Conservation (phyloP, 768 basidiomycete species). For the Lactarius tabidus region DNA sequence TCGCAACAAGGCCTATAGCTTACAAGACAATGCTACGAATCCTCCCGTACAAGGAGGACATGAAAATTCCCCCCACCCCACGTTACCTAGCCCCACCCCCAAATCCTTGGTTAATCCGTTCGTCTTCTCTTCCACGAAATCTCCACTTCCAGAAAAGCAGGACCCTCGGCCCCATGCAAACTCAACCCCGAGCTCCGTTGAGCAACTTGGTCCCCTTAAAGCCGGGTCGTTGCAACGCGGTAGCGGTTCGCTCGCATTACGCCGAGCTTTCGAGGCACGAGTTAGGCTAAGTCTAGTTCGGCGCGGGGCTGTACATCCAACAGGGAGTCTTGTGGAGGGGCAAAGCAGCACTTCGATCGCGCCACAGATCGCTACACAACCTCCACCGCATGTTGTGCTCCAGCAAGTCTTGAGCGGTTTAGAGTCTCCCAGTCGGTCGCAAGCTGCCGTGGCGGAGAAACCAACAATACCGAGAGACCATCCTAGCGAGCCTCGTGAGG, state of each 20-base stretch:
- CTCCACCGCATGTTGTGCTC: slow-evolving; percentile 8
- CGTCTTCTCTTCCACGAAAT: not conserved
- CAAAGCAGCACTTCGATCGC: not conserved
- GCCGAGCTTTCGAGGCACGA: slow-evolving; percentile 16
- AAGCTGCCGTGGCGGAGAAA: not conserved
- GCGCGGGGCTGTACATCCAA: slow-evolving; percentile 5
- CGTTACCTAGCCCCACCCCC: not conserved
- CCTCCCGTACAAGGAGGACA: not conserved
- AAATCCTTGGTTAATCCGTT: not conserved
- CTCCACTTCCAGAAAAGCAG: not conserved
- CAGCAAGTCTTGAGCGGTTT: slow-evolving; percentile 7
- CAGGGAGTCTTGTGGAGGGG: not conserved
- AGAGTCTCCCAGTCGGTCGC: slow-evolving; percentile 8
- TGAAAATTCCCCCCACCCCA: not conserved
- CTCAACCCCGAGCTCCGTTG: not conserved
- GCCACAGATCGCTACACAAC: slow-evolving; percentile 6
- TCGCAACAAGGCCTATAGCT: not conserved
- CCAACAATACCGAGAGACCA: not conserved
- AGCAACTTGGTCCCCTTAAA: not conserved
- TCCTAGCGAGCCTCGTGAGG: not conserved
- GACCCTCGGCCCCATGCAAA: not conserved
- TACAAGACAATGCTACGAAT: not conserved
- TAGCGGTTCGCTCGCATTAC: slow-evolving; percentile 10
- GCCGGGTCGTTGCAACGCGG: not conserved
- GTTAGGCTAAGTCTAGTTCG: slow-evolving; percentile 16